phyloP scores from a whole-genome alignment of 2,329 filamentous ascomycete species.

The Fusarium sp. region DNA sequence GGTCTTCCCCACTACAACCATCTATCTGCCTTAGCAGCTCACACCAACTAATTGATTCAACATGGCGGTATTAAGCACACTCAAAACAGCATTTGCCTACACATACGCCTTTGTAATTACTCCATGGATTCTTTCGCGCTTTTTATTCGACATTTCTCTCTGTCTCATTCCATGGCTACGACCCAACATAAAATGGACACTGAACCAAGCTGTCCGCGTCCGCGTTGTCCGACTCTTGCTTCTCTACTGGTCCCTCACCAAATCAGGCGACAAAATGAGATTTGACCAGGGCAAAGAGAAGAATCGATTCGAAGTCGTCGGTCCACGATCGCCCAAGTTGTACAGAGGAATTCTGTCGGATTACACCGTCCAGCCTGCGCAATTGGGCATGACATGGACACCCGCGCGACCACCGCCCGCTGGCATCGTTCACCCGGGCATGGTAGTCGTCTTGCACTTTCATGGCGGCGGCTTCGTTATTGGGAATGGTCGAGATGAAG shows the following conservation, averaged over 20 bases:
- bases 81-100: background rate
- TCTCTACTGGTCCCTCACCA: slow-evolving; percentile 38
- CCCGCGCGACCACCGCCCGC: slow-evolving; percentile 31
- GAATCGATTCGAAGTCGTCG: slow-evolving; percentile 36
- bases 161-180: slow-evolving; percentile 24
- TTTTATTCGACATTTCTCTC: slow-evolving; percentile 28
- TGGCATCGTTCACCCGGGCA: slow-evolving; percentile 10
- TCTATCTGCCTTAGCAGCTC: background rate
- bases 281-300: slow-evolving; percentile 25
- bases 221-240: slow-evolving; percentile 34
- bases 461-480: slow-evolving; percentile 40
- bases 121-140: slow-evolving; percentile 36
- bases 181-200: slow-evolving; percentile 23
- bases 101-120: background rate
- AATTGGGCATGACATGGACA: slow-evolving; percentile 41
- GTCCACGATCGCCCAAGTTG: slow-evolving; percentile 27
- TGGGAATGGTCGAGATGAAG: slow-evolving; percentile 38
- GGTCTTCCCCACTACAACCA: background rate
- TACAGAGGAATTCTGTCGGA: slow-evolving; percentile 29
- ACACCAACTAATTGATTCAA: background rate
- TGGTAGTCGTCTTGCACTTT: slow-evolving; percentile 34
- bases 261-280: slow-evolving; percentile 19
- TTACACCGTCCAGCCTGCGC: slow-evolving; percentile 7
- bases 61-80: background rate
- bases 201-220: slow-evolving; percentile 35